Evolutionary conservation across 2,329 filamentous ascomycete genomes (phyloP).

Genomic region (Teratosphaeriaceae sp.): DNA sequence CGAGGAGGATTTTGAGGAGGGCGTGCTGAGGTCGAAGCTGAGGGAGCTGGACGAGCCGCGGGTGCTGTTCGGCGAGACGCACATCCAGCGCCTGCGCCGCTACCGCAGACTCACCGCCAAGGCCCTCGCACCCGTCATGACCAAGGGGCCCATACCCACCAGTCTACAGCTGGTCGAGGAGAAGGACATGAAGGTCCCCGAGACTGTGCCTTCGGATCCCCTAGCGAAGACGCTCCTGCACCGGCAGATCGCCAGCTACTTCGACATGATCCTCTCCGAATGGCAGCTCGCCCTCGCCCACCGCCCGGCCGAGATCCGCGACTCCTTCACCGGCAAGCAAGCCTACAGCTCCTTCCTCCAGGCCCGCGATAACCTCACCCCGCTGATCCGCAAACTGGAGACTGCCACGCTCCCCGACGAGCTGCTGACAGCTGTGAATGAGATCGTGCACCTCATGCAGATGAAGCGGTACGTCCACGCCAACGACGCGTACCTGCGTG

Average conservation of each 20-base stretch:
- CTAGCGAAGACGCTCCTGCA: constrained; percentile 66
- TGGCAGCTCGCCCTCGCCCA: constrained; percentile 72
- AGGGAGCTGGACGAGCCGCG: constrained; percentile 67
- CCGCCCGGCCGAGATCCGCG: constrained; percentile 52
- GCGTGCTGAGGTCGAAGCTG: constrained; percentile 61
- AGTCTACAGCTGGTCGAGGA: constrained; percentile 73
- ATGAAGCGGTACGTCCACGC: constrained; percentile 89
- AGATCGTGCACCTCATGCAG: constrained; percentile 88
- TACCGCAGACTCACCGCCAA: constrained; percentile 57
- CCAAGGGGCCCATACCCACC: constrained; percentile 78
- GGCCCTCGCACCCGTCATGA: constrained; percentile 40
- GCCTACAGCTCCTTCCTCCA: constrained; percentile 82
- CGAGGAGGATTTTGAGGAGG: constrained; percentile 61
- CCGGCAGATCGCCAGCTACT: constrained; percentile 87
- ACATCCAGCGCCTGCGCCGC: constrained; percentile 60
- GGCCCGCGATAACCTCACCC: constrained; percentile 79
- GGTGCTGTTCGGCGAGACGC: constrained; percentile 73
- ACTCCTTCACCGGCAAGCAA: constrained; percentile 71
- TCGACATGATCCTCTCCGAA: constrained; percentile 87
- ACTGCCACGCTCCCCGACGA: constrained; percentile 65
- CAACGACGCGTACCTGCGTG: constrained; percentile 85
- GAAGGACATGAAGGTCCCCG: constrained; percentile 78
- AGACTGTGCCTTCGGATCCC: constrained; percentile 54
- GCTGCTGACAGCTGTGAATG: constrained; percentile 67
- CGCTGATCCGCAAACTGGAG: constrained; percentile 86